Base-by-base conservation (phyloP, 371 early-diverging fungal genomes). In the Mortierella sp. region DNA sequence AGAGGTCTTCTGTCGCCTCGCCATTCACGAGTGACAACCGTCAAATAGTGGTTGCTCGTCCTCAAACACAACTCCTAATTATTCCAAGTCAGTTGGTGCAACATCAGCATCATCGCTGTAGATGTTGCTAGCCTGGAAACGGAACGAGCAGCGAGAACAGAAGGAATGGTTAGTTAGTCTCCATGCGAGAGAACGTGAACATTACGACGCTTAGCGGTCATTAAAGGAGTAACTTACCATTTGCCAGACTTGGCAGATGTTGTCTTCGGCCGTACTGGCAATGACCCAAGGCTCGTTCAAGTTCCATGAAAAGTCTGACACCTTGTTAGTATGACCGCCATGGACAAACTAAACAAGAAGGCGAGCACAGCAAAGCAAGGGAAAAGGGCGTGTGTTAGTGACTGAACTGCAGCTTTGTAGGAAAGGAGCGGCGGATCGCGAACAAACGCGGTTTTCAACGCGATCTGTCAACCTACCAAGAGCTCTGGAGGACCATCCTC, bases 401-500 rank as follows among this genome's bases (percentile, higher is more conserved):
- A 1, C 0, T 10, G 38, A 41, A 38, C 3, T 32, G 63, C 18
- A 63, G 18, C 14, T 35, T 18, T 32, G 63, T 3, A 6, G 16
- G 6, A 35, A 70, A 71, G 43, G 54, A 72, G 27, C 0, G 32
- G 35, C 6, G 2, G 8, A 6, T 32, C 18, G 35, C 18, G 32
- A 35, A 29, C 16, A 18, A 16, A 63, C 0, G 35, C 29, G 4
- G 1, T 0, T 14, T 35, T 18, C 10, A 35, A 16, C 14, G 21
- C 18, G 41, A 10, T 21, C 5, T 21, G 24, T 68, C 38, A 56
- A 78, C 80, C 84, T 91, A 94, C 96, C 91, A 99, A 88, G 29
- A 99, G 91, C 89, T 99, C 99, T 35, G 99, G 98, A 75, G 99
- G 99, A 7, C 99, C 99, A 89, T 99, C 99, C 84, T 96, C 98